Evolutionary conservation across 202 grass and related monocot genomes (phyloP), one percentile per base, ranked within the genome.

Genomic region (Musa balbisiana): DNA sequence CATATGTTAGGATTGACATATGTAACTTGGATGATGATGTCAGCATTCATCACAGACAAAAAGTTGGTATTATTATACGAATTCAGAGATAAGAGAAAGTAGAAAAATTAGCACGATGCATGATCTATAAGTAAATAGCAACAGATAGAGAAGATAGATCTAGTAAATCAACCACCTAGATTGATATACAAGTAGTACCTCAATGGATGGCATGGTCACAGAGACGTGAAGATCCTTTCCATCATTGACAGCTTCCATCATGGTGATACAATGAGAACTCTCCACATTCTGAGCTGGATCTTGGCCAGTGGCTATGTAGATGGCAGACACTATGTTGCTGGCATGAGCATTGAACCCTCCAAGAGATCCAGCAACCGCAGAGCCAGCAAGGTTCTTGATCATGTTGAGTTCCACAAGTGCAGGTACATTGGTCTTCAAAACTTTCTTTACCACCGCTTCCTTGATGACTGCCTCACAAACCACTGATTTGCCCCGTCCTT

Each of bases 241-340:
- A 26, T 80, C 90, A 67, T 91, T 97, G 72, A 84, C 56, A 76
- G 90, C 83, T 76, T 97, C 93, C 75, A 93, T 58, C 90, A 97
- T 97, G 76, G 93, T 97, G 68, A 97, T 97, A 76, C 93, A 97
- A 15, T 97, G 90, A 63, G 90, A 97, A 73, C 93, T 97, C 81
- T 97, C 93, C 11, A 97, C 88, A 70, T 97, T 97, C 72, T 93
- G 90, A 65, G 93, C 90, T 62, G 90, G 90, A 79, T 97, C 94
- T 78, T 93, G 94, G 62, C 94, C 94, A 10, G 94, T 98, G 53
- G 94, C 90, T 69, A 98, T 98, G 83, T 89, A 98, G 77, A 98
- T 91, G 50, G 94, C 90, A 24, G 88, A 70, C 49, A 93, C 90
- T 72, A 97, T 91, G 59, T 97, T 97, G 77, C 94, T 93, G 11